Percentiles rank a stretch among this genome's conserved stretches.
Conservation (phyloP, 163 green algal species). For the Chlorella variabilis region DNA sequence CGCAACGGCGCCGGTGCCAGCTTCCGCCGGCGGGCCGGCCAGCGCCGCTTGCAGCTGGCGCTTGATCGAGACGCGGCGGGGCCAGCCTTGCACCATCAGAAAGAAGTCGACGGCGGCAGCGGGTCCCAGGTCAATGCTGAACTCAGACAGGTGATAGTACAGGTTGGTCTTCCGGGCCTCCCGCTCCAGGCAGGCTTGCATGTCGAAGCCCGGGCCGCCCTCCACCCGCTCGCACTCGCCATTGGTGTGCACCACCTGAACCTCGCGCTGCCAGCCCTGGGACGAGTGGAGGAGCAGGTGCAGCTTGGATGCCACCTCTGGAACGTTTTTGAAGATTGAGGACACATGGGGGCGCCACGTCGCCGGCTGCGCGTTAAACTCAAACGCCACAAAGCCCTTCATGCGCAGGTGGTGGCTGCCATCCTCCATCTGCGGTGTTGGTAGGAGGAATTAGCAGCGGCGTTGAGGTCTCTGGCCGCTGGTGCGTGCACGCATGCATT, state of each 20-base stretch:
- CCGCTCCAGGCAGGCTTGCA: not conserved
- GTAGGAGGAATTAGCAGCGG: no score
- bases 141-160: not conserved
- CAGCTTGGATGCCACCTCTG: not conserved
- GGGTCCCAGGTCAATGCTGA: not conserved
- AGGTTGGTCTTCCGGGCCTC: not conserved
- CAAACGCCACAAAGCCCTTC: not conserved
- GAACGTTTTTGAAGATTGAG: not conserved
- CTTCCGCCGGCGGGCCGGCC: not conserved
- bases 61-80: not conserved
- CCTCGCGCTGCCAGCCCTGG: not conserved
- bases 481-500: no score
- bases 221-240: not conserved
- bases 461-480: no score
- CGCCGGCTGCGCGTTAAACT: not conserved
- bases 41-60: not conserved
- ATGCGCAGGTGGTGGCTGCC: not conserved
- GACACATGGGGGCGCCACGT: not conserved
- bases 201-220: no score
- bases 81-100: conserved; percentile 7
- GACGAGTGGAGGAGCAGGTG: not conserved
- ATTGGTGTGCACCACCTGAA: not conserved
- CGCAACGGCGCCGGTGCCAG: no score
- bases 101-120: not conserved
- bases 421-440: not conserved